Evolutionary conservation across 2,329 filamentous ascomycete genomes (phyloP), one percentile per base, ranked within the genome.

Genomic region (Trichoderma lentiforme): DNA sequence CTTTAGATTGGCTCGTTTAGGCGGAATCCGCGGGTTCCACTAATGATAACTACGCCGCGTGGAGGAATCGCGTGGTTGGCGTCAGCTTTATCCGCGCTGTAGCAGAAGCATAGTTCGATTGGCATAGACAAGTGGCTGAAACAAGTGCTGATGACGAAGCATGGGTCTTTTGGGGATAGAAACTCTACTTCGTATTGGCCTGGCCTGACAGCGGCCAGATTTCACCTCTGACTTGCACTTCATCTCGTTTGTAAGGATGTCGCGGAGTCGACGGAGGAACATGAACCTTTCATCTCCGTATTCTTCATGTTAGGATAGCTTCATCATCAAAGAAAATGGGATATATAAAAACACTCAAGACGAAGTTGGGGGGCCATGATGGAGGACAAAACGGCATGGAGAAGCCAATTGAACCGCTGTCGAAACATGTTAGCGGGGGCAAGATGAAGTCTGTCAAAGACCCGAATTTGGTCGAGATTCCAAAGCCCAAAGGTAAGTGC

Each of bases 71-170:
- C n/a, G 36, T 32, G n/a, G 34, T 53, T 18, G 64, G 66, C 39
- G 67, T 70, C 28, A 62, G 67, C 67, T 58, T 12, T 62, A 61
- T n/a, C 30, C 28, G 39, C 9, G 39, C 9, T 53, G 32, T 39
- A 36, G 15, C 6, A 43, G 32, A 39, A 18, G n/a, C 9, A 34
- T 14, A 61, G 12, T 53, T 24, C 43, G 26, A 60, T 43, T 21
- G 21, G 18, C 26, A 7, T 30, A 14, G 34, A 53, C 26, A 28
- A 53, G 67, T 70, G 67, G 67, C 67, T 70, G 39, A 34, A 57
- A 70, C 21, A 70, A 70, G 67, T 70, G 67, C 67, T 57, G 47
- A 67, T 70, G 67, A 70, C 43, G 39, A 51, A n/a, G 60, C 21
- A 15, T 47, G 56, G 32, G 28, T 26, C n/a, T 36, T 21, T 61